These are phyloP conservation scores for Lichtheimia corymbifera DNA, from an alignment of 371 early-diverging fungal genomes.

Conservation along the genomic window DNA sequence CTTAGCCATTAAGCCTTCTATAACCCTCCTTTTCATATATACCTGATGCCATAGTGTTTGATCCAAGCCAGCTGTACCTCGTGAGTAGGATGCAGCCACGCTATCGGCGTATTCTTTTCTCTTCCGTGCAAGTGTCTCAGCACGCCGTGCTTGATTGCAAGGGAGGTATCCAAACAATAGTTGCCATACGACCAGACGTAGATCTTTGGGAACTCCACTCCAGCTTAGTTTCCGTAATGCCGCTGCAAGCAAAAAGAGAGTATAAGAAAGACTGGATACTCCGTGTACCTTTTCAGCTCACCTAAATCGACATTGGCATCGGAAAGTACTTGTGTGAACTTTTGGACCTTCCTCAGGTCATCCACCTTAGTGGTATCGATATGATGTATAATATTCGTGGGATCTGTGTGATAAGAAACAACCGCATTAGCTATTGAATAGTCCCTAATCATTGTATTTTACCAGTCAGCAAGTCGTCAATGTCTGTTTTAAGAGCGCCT, in stretches of 20 bases:
- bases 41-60: slow-evolving; percentile 85
- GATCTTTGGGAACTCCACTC: slow-evolving; percentile 88
- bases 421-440: no score
- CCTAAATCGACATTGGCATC: slow-evolving; percentile 77
- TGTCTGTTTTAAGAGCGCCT: no score
- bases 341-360: slow-evolving; percentile 38
- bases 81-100: slow-evolving; percentile 74
- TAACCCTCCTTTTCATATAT: not conserved
- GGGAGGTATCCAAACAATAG: slow-evolving; percentile 90
- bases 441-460: not conserved
- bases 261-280: no score
- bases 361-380: slow-evolving; percentile 17
- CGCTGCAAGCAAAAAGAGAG: slow-evolving; percentile 17
- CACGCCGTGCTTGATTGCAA: slow-evolving; percentile 81
- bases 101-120: slow-evolving; percentile 90
- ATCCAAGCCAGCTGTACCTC: slow-evolving; percentile 80
- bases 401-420: slow-evolving; percentile 12
- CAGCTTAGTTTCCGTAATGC: slow-evolving; percentile 81
- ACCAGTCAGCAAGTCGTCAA: no score
- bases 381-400: slow-evolving; percentile 18
- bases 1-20: no score
- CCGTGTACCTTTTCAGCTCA: slow-evolving; percentile 13
- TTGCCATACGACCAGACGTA: slow-evolving; percentile 89
- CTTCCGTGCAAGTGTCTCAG: slow-evolving; percentile 79
- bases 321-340: slow-evolving; percentile 74